These are phyloP conservation scores for Cryptomeria japonica DNA, from an alignment of 75 land plant species.

Conservation along the genomic window DNA sequence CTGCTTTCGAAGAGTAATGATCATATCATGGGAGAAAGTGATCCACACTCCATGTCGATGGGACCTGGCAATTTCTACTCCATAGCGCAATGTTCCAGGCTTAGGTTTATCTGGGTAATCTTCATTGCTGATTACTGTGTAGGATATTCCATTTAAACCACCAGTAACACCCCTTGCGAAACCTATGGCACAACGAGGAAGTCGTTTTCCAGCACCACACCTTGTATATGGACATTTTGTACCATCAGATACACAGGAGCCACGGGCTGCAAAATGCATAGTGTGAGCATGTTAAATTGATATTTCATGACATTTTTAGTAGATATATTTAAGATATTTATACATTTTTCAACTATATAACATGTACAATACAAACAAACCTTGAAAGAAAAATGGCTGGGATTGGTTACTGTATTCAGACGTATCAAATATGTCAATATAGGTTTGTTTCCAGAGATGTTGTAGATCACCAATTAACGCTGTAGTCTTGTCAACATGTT, in stretches of 20 bases:
- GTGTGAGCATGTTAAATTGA: no score
- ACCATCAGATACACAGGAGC: background rate
- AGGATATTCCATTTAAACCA: slow-evolving; percentile 24
- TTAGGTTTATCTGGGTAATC: slow-evolving; percentile 22
- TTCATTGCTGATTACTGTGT: slow-evolving; percentile 21
- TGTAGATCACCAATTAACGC: background rate
- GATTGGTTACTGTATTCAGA: no score
- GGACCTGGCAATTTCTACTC: background rate
- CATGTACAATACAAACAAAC: background rate
- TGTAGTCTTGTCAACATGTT: background rate
- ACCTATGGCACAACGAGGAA: slow-evolving; percentile 20
- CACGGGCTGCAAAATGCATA: fast-evolving
- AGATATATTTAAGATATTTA: no score
- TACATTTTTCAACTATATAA: no score
- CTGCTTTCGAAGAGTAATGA: slow-evolving; percentile 21
- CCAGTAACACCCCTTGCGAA: slow-evolving; percentile 29
- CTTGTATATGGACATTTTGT: background rate
- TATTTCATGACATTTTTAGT: no score
- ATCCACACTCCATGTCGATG: slow-evolving; percentile 31
- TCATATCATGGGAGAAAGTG: slow-evolving; percentile 22
- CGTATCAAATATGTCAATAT: background rate
- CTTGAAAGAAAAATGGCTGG: background rate
- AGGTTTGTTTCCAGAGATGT: background rate
- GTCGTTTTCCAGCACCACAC: slow-evolving; percentile 7
- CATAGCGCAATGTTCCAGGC: slow-evolving; percentile 39